A percentile compares a stretch with the other conserved stretches of the same genome.
phyloP scores from a whole-genome alignment of 495 filamentous ascomycete genomes.

The Hypoxylon perforatum region DNA sequence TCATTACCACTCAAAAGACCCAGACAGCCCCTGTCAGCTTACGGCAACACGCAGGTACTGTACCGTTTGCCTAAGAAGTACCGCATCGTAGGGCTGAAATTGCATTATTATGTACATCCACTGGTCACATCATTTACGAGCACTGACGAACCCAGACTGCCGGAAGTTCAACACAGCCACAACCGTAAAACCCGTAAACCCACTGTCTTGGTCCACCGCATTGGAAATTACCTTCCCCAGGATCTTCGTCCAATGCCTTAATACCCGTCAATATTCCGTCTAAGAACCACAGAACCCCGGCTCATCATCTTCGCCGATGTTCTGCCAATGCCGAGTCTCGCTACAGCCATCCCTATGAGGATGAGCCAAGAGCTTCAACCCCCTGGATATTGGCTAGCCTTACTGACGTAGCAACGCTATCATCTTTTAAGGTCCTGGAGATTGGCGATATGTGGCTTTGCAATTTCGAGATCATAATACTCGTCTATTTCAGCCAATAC shows the following conservation, averaged over 20 bases:
- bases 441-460: conserved; percentile 25
- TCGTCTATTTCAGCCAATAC: conserved; percentile 15
- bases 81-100: conserved; percentile 25
- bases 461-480: conserved; percentile 18
- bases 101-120: conserved; percentile 25
- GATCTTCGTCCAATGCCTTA: conserved; percentile 21
- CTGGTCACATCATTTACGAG: neutral
- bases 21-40: conserved; percentile 37
- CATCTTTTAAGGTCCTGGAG: conserved; percentile 6
- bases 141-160: neutral
- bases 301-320: conserved; percentile 3
- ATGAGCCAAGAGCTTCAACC: conserved; percentile 6
- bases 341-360: conserved; percentile 23
- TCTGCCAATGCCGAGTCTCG: conserved; percentile 29
- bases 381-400: conserved; percentile 16
- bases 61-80: neutral
- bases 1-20: conserved; percentile 21
- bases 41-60: conserved; percentile 13
- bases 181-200: too few species aligned
- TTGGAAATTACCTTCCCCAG: conserved; percentile 31
- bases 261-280: neutral
- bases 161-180: neutral
- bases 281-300: neutral
- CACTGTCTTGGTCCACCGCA: conserved; percentile 8
- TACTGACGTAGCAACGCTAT: conserved; percentile 21